Base-by-base conservation (phyloP, 2,329 filamentous ascomycete species). In the Teratosphaeriaceae sp. region DNA sequence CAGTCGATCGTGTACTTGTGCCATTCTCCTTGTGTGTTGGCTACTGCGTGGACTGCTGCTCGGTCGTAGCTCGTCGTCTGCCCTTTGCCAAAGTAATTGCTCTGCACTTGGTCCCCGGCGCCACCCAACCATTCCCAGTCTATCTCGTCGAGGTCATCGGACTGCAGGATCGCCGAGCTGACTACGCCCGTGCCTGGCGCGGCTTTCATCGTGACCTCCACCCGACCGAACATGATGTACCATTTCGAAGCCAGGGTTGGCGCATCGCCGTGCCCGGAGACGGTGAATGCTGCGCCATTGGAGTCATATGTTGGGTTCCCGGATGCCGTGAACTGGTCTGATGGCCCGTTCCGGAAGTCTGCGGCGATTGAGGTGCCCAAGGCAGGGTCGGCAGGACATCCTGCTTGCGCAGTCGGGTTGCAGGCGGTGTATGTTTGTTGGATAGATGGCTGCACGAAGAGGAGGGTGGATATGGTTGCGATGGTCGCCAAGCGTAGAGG, bases 141-240 rank as follows among this genome's bases (percentile, higher is more conserved):
- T 59, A 98, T 94, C 70, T 98, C 92, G 66, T 98, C 92, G 34
- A 96, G 76, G 57, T 79, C 78, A 64, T 97, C 90, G 12, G 89
- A 96, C 67, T 94, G 83, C 51, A 98, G 72, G 7, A 98, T 88
- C 11, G 92, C 76, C 35, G 88, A 92, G 65, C 87, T 95, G 52
- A 98, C 89, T 56, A 98, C 96, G 46, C 92, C 92, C 8, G 79
- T 81, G 6, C 92, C 92, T 0, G 88, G 83, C 8, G 92, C 88
- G 20, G 87, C 81, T 67, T 90, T 89, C 71, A 96, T 76, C 23
- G 79, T 82, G 53, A 89, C 79, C 52, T 94, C 85, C 60, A 96
- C 85, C 50, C 83, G 85, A 53, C 92, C 92, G 64, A 96, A 98
- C 92, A 98, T 97, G 70, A 98, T 95, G 74, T 96, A 97, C 78